Conservation (phyloP, 2,329 filamentous ascomycete species). For the Alternaria gansuensis region DNA sequence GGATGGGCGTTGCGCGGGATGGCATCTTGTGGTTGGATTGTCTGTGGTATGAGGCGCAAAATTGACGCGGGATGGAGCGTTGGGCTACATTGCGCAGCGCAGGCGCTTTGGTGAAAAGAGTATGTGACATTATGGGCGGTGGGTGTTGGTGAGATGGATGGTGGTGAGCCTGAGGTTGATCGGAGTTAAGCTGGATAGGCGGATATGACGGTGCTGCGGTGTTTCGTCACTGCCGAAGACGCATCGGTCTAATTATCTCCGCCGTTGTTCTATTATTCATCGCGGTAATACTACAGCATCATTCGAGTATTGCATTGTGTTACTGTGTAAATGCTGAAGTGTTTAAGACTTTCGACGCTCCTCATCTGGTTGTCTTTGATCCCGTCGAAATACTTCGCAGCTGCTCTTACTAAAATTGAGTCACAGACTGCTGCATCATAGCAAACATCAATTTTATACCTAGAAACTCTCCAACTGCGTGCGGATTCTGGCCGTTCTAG, state of each 20-base stretch:
- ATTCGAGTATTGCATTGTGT: background rate
- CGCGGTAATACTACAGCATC: background rate
- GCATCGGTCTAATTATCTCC: background rate
- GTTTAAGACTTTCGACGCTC: too few species aligned
- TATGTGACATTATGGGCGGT: conserved; percentile 28
- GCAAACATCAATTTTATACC: too few species aligned
- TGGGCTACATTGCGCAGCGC: conserved; percentile 21
- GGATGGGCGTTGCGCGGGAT: conserved; percentile 35
- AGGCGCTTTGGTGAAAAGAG: conserved; percentile 25
- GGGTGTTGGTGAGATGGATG: conserved; percentile 17
- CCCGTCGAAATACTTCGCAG: too few species aligned
- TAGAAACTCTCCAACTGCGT: too few species aligned
- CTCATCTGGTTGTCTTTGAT: too few species aligned
- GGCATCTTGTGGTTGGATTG: conserved; percentile 37
- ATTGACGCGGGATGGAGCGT: conserved; percentile 21
- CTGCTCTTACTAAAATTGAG: too few species aligned
- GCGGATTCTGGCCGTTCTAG: too few species aligned
- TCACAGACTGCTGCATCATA: too few species aligned
- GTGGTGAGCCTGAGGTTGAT: conserved; percentile 28
- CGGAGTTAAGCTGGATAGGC: conserved; percentile 21
- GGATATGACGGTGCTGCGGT: conserved; percentile 6
- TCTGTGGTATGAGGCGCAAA: conserved; percentile 25
- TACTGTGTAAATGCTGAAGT: background rate
- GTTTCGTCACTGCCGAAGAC: background rate
- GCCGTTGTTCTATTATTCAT: background rate